These are phyloP conservation scores for Detonula confervacea DNA, from an alignment of 352 stramenopile genomes.

Conservation along the genomic window DNA sequence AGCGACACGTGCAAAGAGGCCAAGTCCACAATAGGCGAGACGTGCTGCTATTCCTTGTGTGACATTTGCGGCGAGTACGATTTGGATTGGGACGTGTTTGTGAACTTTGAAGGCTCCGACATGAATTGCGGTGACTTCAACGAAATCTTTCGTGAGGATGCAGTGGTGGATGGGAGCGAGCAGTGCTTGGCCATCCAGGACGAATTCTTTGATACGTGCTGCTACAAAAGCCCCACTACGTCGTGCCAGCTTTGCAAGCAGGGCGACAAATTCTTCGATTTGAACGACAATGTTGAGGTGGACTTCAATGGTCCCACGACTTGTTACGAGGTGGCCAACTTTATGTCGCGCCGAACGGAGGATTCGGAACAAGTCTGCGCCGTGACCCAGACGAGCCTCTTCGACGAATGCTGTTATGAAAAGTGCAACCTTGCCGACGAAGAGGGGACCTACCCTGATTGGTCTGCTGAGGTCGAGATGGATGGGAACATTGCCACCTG, in stretches of 20 bases:
- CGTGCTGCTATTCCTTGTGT: slow-evolving; percentile 62
- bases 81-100: slow-evolving; percentile 65
- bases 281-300: slow-evolving; percentile 63
- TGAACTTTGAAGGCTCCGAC: slow-evolving; percentile 53
- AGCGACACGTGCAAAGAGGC: slow-evolving; percentile 44
- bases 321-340: slow-evolving; percentile 59
- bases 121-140: slow-evolving; percentile 65
- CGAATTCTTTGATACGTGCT: slow-evolving; percentile 53
- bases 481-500: slow-evolving; percentile 59
- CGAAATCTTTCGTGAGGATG: slow-evolving; percentile 55
- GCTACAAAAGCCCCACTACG: slow-evolving; percentile 59
- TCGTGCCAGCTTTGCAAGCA: slow-evolving; percentile 66
- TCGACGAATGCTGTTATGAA: slow-evolving; percentile 64
- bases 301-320: slow-evolving; percentile 67
- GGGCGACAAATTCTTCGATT: slow-evolving; percentile 53
- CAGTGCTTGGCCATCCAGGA: slow-evolving; percentile 42
- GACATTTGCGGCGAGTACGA: slow-evolving; percentile 62
- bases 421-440: slow-evolving; percentile 51
- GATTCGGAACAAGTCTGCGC: slow-evolving; percentile 53
- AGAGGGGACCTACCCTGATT: slow-evolving; percentile 56
- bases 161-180: slow-evolving; percentile 44
- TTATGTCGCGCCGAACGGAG: slow-evolving; percentile 54
- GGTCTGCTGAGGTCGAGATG: slow-evolving; percentile 58
- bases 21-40: slow-evolving; percentile 42
- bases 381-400: slow-evolving; percentile 53